Evolutionary conservation across 768 basidiomycete species (phyloP).

Genomic region (Termitomyces sp.): DNA sequence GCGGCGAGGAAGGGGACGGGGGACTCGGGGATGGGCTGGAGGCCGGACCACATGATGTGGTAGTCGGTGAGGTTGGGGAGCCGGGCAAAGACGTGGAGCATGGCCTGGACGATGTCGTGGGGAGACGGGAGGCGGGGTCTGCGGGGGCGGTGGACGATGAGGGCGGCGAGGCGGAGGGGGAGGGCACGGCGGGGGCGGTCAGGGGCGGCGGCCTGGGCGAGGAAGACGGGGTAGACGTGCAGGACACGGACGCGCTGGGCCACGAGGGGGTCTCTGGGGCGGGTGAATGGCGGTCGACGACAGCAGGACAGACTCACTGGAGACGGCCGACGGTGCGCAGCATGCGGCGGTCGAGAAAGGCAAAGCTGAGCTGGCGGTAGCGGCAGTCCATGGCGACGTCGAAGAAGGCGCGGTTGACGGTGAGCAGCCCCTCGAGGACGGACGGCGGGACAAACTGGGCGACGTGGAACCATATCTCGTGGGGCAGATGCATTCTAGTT

Average conservation of each 20-base stretch:
- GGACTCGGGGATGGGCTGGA: slow-evolving; percentile 24
- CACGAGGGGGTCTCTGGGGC: slow-evolving; percentile 39
- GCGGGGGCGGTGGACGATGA: slow-evolving; percentile 3
- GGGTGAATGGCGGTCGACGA: background rate
- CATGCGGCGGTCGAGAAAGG: slow-evolving; percentile 42
- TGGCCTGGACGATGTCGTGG: slow-evolving; percentile 33
- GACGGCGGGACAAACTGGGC: slow-evolving; percentile 21
- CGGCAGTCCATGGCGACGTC: slow-evolving; percentile 37
- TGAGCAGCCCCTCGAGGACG: slow-evolving; percentile 15
- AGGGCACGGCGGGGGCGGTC: slow-evolving; percentile 19
- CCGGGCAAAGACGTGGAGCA: slow-evolving; percentile 37
- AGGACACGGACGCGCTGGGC: slow-evolving; percentile 44
- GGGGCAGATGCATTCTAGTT: slow-evolving; percentile 15
- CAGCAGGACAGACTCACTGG: slow-evolving; percentile 24
- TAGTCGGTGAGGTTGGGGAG: slow-evolving; percentile 44
- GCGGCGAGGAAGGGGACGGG: slow-evolving; percentile 29
- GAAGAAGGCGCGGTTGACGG: slow-evolving; percentile 24
- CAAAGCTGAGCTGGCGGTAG: slow-evolving; percentile 45
- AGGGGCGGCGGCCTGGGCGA: slow-evolving; percentile 32
- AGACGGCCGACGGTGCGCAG: slow-evolving; percentile 33
- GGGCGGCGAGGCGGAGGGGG: slow-evolving; percentile 23
- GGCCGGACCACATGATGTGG: slow-evolving; percentile 45
- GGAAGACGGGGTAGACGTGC: slow-evolving; percentile 44
- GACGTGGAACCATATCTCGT: slow-evolving; percentile 26
- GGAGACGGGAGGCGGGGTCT: background rate